Conservation (phyloP, 176 grass and related monocot species). For the Hyparrhenia diplandra region DNA sequence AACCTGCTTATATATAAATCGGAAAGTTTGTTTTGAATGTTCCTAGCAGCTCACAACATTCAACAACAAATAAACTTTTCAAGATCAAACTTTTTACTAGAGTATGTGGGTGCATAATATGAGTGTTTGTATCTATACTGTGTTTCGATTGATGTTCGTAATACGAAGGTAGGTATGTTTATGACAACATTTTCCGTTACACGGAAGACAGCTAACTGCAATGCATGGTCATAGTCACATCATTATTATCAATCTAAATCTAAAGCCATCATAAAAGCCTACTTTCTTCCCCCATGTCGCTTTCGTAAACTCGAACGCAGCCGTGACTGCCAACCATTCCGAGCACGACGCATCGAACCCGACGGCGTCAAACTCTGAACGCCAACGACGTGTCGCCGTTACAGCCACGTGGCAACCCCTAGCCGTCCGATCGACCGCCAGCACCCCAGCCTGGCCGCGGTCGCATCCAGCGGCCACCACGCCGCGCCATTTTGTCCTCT, state of each 20-base stretch:
- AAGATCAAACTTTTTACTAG: no score
- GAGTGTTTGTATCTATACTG: neutral
- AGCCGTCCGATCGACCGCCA: constrained; percentile 27
- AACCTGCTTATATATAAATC: no score
- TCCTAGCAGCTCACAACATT: no score
- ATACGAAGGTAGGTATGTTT: neutral
- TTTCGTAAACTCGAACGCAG: neutral
- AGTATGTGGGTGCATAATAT: no score
- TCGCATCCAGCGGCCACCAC: constrained; percentile 19
- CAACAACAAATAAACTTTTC: no score
- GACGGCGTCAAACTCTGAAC: neutral
- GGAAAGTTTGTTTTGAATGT: no score
- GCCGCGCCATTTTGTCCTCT: constrained; percentile 23
- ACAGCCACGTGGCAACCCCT: neutral
- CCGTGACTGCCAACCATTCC: no score
- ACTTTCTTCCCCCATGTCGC: neutral
- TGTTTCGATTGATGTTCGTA: neutral
- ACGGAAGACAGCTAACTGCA: neutral
- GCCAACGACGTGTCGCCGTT: constrained; percentile 6
- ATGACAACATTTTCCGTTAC: neutral
- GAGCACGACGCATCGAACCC: neutral
- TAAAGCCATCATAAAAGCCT: constrained; percentile 17
- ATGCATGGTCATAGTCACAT: neutral
- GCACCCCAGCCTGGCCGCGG: neutral
- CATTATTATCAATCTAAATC: neutral